phyloP scores from a whole-genome alignment of 805 yeast genomes.

The Ogataea sp. region DNA sequence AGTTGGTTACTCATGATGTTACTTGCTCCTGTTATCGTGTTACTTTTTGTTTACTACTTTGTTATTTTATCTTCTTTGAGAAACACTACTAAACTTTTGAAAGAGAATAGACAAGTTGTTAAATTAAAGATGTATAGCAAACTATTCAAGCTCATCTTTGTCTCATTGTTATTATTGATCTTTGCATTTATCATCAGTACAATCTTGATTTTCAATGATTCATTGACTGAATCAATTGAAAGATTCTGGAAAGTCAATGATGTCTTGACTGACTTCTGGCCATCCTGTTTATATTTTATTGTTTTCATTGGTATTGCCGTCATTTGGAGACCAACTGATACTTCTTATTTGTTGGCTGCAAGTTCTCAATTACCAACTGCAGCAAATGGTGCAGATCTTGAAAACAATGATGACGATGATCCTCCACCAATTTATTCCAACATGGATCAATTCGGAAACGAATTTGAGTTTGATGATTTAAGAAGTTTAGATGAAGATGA shows the following conservation, averaged over 20 bases:
- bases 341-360: conserved; percentile 90
- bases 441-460: conserved; percentile 35
- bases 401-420: conserved; percentile 9
- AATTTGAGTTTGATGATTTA: conserved; percentile 52
- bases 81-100: conserved; percentile 63
- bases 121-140: conserved; percentile 81
- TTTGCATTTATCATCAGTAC: conserved; percentile 66
- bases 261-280: conserved; percentile 91
- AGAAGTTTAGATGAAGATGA: conserved; percentile 42
- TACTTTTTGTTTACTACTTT: conserved; percentile 67
- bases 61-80: conserved; percentile 67
- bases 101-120: conserved; percentile 83
- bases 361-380: conserved; percentile 77
- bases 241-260: conserved; percentile 88
- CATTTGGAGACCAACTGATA: conserved; percentile 97
- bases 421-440: conserved; percentile 18
- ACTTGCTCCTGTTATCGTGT: conserved; percentile 62
- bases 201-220: conserved; percentile 64
- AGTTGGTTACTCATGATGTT: conserved; percentile 41
- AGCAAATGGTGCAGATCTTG: conserved; percentile 53
- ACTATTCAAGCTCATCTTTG: conserved; percentile 66
- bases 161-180: conserved; percentile 61
- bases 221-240: conserved; percentile 70
- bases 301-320: conserved; percentile 80
- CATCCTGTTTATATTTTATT: conserved; percentile 75